Conservation (phyloP, 2,329 filamentous ascomycete genomes). For the Aspergillus flavus region DNA sequence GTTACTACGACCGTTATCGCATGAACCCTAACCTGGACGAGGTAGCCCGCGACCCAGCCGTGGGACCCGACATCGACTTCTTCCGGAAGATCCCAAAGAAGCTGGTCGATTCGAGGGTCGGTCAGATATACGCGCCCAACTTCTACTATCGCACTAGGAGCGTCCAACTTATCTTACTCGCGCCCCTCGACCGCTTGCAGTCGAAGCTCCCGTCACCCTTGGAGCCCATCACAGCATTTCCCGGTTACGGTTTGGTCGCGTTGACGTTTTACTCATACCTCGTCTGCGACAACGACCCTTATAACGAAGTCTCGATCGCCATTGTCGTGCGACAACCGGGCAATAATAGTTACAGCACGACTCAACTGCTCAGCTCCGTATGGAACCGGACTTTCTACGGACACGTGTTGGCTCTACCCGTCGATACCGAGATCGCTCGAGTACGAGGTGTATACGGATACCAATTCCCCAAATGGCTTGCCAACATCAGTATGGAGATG, state of each 20-base stretch:
- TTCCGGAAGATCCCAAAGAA: neutral
- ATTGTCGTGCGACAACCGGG: neutral
- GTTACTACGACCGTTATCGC: neutral
- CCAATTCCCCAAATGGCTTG: constrained; percentile 5
- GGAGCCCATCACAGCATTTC: neutral
- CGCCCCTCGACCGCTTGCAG: neutral
- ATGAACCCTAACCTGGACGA: neutral
- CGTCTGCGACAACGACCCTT: neutral
- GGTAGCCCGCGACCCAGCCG: neutral
- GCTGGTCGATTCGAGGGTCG: neutral
- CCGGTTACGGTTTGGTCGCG: neutral
- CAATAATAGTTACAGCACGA: neutral
- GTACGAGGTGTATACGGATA: constrained; percentile 4
- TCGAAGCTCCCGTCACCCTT: neutral
- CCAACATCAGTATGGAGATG: constrained; percentile 4
- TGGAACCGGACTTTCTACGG: constrained; percentile 3
- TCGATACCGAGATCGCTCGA: constrained; percentile 4
- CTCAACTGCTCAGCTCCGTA: neutral
- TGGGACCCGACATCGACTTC: neutral
- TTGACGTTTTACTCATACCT: neutral
- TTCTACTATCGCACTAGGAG: neutral
- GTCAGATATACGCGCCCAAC: neutral
- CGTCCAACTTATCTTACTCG: neutral
- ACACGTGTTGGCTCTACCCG: constrained; percentile 3
- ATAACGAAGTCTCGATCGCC: neutral